Evolutionary conservation across 257 asterid genomes (phyloP), one percentile per base, ranked within the genome.

Genomic region (Primulina eburnea): DNA sequence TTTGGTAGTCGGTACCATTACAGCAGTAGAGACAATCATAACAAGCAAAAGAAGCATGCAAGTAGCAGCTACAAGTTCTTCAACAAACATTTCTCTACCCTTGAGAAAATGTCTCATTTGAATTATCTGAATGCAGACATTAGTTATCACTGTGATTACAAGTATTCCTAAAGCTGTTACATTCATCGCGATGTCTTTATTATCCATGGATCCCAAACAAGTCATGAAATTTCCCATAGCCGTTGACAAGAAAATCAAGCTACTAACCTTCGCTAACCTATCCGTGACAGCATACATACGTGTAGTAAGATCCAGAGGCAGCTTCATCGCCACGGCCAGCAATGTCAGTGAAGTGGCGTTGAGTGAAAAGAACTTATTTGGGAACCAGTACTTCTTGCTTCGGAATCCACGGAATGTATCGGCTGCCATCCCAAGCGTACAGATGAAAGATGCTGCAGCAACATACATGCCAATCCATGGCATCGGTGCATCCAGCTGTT

Each of bases 1-100:
- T 73, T 73, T 53, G 67, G 78, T 56, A 18, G 82, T 70, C 3
- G 82, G 77, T 56, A 81, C 65, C 62, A 63, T 29, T 16, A 58
- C 68, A 35, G 55, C 29, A 35, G 10, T 34, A 10, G 78, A 60
- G 2, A 62, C 11, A 5, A 68, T 21, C 4, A 26, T 21, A 6
- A 8, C 60, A 5, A 68, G 28, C 34, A 68, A 7, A 60, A 43
- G 64, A 50, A 33, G 18, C 5, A 12, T 0, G 14, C 7, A 7
- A 62, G 2, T 5, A 34, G 0, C 16, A 20, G 55, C 55, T 14
- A 4, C 1, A 43, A 43, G 6, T 14, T 43, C 55, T 43, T 43
- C 55, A 43, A 5, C 50, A 29, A 0, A 38, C 6, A 3, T 6
- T 38, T 38, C 47, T 38, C 47, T 38, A 38, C 17, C 11, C 7